Percentiles rank a stretch among this genome's conserved stretches.
These are phyloP conservation scores for Triticum turgidum DNA, from an alignment of 176 grass and related monocot species.

Conservation along the genomic window DNA sequence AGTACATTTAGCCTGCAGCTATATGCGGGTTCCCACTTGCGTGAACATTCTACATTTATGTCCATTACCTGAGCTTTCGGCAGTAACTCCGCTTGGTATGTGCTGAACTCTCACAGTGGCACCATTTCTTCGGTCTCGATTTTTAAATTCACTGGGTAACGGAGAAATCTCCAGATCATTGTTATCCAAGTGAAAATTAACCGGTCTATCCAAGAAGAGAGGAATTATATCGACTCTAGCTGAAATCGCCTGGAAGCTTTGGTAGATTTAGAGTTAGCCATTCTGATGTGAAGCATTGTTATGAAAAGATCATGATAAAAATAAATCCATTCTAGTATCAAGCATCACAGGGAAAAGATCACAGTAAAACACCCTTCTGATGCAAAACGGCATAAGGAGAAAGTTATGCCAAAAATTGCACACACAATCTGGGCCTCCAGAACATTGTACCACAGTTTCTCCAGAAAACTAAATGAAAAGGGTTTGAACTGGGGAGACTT, in stretches of 20 bases:
- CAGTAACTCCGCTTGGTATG: slow-evolving; percentile 56
- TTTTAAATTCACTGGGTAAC: slow-evolving; percentile 25
- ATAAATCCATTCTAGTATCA: background rate
- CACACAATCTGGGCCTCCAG: background rate
- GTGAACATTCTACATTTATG: slow-evolving; percentile 16
- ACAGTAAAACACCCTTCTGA: background rate
- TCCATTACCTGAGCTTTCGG: slow-evolving; percentile 84
- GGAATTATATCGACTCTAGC: slow-evolving; percentile 83
- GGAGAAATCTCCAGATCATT: slow-evolving; percentile 63
- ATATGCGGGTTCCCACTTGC: background rate
- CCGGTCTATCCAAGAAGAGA: slow-evolving; percentile 67
- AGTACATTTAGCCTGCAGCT: background rate
- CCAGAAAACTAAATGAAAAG: background rate
- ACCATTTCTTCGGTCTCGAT: slow-evolving; percentile 12
- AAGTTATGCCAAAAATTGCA: background rate
- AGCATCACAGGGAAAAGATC: background rate
- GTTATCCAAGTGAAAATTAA: slow-evolving; percentile 60
- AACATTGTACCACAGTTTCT: background rate
- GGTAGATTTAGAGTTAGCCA: slow-evolving; percentile 33
- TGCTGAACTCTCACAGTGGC: slow-evolving; percentile 51
- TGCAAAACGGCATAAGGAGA: background rate
- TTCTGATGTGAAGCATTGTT: slow-evolving; percentile 17
- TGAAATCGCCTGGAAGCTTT: slow-evolving; percentile 68
- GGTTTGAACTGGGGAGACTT: background rate
- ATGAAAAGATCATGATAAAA: background rate